phyloP scores from a whole-genome alignment of 129 eudicot genomes.

The Deinandra increscens region DNA sequence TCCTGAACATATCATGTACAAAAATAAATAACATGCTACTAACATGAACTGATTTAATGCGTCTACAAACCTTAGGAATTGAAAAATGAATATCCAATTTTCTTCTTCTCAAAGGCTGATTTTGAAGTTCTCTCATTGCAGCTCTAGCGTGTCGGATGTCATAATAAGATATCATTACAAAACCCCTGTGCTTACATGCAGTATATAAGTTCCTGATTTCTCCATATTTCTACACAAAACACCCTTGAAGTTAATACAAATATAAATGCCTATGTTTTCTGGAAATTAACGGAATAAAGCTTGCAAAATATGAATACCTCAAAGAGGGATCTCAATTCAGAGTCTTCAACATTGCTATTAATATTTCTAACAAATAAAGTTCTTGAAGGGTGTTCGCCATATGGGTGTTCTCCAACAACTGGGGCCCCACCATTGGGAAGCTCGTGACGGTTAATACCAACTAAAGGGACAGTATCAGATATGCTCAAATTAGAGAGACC shows the following conservation, averaged over 20 bases:
- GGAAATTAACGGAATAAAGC: neutral
- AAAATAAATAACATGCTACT: neutral
- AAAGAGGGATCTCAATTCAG: constrained; percentile 71
- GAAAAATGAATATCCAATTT: constrained; percentile 96
- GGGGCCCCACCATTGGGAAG: constrained; percentile 47
- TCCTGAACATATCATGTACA: constrained; percentile 47
- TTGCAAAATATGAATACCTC: constrained; percentile 48
- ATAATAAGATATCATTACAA: constrained; percentile 93
- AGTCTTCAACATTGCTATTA: constrained; percentile 90
- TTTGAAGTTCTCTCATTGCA: constrained; percentile 89
- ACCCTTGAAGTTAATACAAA: neutral
- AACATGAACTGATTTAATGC: neutral
- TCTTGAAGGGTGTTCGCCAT: constrained; percentile 95
- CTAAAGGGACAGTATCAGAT: constrained; percentile 51
- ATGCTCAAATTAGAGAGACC: constrained; percentile 50
- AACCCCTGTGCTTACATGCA: constrained; percentile 95
- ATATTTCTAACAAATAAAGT: constrained; percentile 87
- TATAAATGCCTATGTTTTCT: neutral
- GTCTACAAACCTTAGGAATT: constrained; percentile 72
- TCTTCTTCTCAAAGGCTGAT: constrained; percentile 81
- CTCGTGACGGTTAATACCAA: constrained; percentile 40
- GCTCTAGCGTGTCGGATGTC: constrained; percentile 87
- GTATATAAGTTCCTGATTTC: constrained; percentile 84
- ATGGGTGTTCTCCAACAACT: constrained; percentile 89
- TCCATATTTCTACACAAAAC: constrained; percentile 70